Percentiles rank a stretch among this genome's conserved stretches.
Conservation (phyloP, 2,329 filamentous ascomycete genomes). For the Chaetomium strumarium region DNA sequence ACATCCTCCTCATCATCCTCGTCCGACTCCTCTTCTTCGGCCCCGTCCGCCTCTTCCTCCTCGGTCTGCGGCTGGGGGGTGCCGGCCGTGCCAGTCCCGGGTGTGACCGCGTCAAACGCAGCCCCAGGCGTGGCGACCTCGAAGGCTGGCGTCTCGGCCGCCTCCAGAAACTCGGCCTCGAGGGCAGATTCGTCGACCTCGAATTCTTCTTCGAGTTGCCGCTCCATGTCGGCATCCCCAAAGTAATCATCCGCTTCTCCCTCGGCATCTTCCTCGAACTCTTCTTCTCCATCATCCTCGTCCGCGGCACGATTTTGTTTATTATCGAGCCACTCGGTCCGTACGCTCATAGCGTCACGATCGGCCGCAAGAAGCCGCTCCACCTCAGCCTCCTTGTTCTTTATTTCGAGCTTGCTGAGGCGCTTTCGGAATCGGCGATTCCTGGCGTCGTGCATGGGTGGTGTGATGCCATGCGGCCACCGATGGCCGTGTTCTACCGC, state of each 20-base stretch:
- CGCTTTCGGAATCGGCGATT: constrained; percentile 80
- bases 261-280: constrained; percentile 49
- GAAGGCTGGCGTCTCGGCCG: constrained; percentile 47
- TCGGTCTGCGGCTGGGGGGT: constrained; percentile 39
- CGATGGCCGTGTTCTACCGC: constrained; percentile 64
- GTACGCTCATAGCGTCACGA: constrained; percentile 51
- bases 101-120: constrained; percentile 40
- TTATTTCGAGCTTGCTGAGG: constrained; percentile 74
- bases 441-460: constrained; percentile 79
- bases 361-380: constrained; percentile 68
- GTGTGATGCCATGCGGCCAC: constrained; percentile 81
- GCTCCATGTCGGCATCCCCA: constrained; percentile 24
- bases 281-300: constrained; percentile 44
- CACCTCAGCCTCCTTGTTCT: constrained; percentile 76
- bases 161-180: constrained; percentile 43
- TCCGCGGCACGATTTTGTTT: constrained; percentile 33
- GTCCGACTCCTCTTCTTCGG: constrained; percentile 39
- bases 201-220: constrained; percentile 29
- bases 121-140: constrained; percentile 29
- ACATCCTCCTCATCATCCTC: constrained; percentile 37
- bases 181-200: constrained; percentile 33
- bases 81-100: constrained; percentile 35
- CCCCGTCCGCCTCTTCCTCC: constrained; percentile 40
- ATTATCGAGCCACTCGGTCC: constrained; percentile 60
- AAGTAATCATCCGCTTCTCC: constrained; percentile 41